phyloP scores from a whole-genome alignment of 768 basidiomycete species.

The Calocera viscosa region DNA sequence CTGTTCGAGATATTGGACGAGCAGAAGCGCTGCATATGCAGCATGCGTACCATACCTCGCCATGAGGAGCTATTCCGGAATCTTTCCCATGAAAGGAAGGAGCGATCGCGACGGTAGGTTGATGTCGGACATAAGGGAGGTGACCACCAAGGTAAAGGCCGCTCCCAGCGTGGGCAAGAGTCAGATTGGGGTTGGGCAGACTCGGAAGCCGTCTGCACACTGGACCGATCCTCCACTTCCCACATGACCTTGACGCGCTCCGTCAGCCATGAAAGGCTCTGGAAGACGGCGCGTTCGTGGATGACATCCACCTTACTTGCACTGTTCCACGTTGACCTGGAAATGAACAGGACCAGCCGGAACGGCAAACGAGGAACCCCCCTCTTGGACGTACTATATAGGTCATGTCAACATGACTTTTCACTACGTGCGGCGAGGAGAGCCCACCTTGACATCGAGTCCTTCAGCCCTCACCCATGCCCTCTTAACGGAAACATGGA shows the following conservation, averaged over 20 bases:
- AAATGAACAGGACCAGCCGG: constrained; percentile 45
- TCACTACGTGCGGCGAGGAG: no score
- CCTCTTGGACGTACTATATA: constrained; percentile 38
- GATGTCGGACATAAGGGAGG: no score
- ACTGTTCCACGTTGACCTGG: constrained; percentile 45
- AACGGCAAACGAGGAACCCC: constrained; percentile 50
- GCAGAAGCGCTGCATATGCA: no score
- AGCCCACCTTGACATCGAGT: constrained; percentile 45
- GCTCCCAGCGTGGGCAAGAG: no score
- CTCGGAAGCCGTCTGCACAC: constrained; percentile 35
- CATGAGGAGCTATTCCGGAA: no score
- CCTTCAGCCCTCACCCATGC: constrained; percentile 47
- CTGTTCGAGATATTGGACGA: no score
- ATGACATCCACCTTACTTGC: constrained; percentile 73
- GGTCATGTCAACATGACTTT: no score
- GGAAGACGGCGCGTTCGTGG: constrained; percentile 72
- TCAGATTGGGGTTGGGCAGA: no score
- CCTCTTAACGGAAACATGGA: constrained; percentile 48
- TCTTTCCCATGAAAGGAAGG: no score
- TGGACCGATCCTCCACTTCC: constrained; percentile 59
- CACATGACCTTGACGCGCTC: constrained; percentile 70
- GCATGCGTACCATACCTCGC: no score
- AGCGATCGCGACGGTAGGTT: no score
- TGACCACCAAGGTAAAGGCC: no score
- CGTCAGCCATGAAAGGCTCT: constrained; percentile 71